Evolutionary conservation across 768 basidiomycete species (phyloP), one percentile per base, ranked within the genome.

Genomic region (Pulveroboletus sp.): DNA sequence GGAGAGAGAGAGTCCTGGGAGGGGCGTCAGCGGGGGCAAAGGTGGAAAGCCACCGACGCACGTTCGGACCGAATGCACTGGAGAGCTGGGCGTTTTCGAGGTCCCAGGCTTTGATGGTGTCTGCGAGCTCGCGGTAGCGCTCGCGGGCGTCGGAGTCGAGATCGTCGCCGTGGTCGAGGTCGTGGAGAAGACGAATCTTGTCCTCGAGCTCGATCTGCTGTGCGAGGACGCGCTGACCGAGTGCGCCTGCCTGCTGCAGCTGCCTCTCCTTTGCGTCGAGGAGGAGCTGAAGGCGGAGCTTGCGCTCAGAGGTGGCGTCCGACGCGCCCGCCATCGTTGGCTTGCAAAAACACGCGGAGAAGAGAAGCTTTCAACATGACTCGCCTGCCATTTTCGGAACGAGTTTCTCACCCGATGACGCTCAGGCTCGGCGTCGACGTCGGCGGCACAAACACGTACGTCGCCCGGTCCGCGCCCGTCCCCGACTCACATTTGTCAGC

Each of bases 201-300:
- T 86, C 85, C 69, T 96, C 91, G 54, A 97, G 81, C 64, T 95
- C 90, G 72, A 90, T 85, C 70, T 92, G 92, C 74, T 98, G 95
- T 17, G 83, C 80, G 53, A 97, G 83, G 60, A 98, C 83, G 67
- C 90, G 87, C 71, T 96, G 93, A 44, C 95, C 94, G 64, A 98
- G 83, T 47, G 85, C 86, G 31, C 90, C 93, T 5, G 92, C 91
- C 56, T 91, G 87, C 55, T 91, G 85, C 29, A 97, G 85, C 68
- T 97, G 93, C 63, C 84, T 83, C 69, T 93, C 89, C 76, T 97
- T 97, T 65, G 74, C 78, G 71, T 92, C 90, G 58, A 98, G 80
- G 50, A 96, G 82, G 51, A 69, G 70, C 50, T 85, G 81, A 12
- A 84, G 74, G 50, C 81, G 76, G 49, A 75, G 74, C 61, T 82